Conservation (phyloP, 179 eudicot genomes). For the Camellia oleifera region DNA sequence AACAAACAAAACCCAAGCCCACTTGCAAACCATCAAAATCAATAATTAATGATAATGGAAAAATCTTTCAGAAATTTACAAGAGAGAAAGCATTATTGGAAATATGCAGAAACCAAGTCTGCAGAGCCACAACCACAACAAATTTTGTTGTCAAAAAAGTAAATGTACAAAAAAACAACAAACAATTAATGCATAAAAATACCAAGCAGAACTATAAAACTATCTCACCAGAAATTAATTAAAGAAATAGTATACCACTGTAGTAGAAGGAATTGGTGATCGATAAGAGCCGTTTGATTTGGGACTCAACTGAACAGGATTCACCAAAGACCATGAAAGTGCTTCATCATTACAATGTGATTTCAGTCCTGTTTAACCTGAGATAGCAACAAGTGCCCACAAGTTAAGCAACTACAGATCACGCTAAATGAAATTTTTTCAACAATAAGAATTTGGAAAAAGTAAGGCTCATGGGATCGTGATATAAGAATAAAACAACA, state of each 20-base stretch:
- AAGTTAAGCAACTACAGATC: slow-evolving; percentile 8
- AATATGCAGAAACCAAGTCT: not conserved
- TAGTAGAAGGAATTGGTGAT: not conserved
- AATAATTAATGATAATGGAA: not conserved
- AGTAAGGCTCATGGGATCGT: not conserved
- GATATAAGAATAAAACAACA: not conserved
- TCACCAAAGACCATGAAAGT: not conserved
- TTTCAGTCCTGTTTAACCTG: not conserved
- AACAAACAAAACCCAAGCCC: not conserved
- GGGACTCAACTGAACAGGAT: slow-evolving; percentile 8
- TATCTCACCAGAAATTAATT: too few species aligned
- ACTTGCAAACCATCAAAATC: not conserved
- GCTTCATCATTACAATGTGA: not conserved
- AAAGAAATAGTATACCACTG: not conserved
- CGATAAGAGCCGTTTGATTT: not conserved
- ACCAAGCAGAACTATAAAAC: too few species aligned
- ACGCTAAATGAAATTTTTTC: not conserved
- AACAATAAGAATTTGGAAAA: not conserved
- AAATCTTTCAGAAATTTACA: not conserved
- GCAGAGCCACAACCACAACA: not conserved
- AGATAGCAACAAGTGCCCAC: not conserved
- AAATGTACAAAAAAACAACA: not conserved
- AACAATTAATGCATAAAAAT: too few species aligned
- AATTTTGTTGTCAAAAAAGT: not conserved
- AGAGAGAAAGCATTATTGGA: not conserved